Percentiles rank a stretch among this genome's conserved stretches.
These are phyloP conservation scores for Euphorbia celastroides DNA, from an alignment of 441 rosid species.

Conservation along the genomic window DNA sequence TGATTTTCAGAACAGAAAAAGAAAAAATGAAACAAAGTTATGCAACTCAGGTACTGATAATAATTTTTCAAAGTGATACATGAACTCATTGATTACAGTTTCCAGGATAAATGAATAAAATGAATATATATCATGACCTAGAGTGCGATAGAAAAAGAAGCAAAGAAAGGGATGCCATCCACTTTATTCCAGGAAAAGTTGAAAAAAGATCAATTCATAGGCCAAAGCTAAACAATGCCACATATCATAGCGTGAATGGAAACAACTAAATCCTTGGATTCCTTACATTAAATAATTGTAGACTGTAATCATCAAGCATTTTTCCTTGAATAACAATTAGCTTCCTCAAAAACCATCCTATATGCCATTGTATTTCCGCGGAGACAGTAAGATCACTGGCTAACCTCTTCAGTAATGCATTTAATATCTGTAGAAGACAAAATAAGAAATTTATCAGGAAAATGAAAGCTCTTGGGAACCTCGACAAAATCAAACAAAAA, in stretches of 20 bases:
- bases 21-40: conserved; percentile 2
- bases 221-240: neutral
- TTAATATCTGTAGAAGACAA: conserved; percentile 31
- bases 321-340: conserved; percentile 33
- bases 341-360: conserved; percentile 52
- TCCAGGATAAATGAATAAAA: neutral
- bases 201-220: neutral
- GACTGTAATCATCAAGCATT: conserved; percentile 28
- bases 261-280: conserved; percentile 38
- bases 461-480: conserved; percentile 8
- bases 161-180: neutral
- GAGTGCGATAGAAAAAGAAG: neutral
- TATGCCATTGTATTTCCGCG: conserved; percentile 34
- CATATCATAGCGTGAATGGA: neutral
- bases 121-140: neutral
- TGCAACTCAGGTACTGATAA: neutral
- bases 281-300: conserved; percentile 50
- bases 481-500: conserved; percentile 9
- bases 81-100: neutral
- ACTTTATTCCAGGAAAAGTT: neutral
- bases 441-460: conserved; percentile 11
- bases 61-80: neutral
- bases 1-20: neutral
- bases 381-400: conserved; percentile 34
- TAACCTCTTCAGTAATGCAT: conserved; percentile 42